Conservation (phyloP, 306 rosid genomes). For the Fragaria ananassa region DNA sequence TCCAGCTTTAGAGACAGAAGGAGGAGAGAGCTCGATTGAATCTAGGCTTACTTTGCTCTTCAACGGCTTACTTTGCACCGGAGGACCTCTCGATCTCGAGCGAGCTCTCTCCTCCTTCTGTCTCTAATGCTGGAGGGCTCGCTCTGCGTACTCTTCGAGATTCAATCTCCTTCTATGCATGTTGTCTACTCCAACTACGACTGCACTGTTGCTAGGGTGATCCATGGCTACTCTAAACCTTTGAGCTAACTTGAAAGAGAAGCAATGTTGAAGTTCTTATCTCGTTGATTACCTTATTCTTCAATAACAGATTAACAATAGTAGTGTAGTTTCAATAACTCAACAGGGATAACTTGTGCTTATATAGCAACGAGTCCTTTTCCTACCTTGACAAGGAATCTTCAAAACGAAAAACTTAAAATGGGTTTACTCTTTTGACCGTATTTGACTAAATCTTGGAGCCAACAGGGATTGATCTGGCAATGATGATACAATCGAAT, state of each 20-base stretch:
- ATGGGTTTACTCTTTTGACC: background rate
- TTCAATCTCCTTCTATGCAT: slow-evolving; percentile 89
- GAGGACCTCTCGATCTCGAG: slow-evolving; percentile 72
- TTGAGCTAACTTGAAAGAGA: too few species aligned
- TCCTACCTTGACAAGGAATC: background rate
- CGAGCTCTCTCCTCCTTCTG: slow-evolving; percentile 61
- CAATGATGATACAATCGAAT: background rate
- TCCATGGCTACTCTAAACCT: too few species aligned
- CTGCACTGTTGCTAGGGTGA: background rate
- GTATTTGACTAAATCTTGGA: background rate
- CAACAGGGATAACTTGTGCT: background rate
- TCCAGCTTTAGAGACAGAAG: too few species aligned
- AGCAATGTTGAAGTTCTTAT: background rate
- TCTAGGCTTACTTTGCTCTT: too few species aligned
- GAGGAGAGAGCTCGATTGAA: too few species aligned
- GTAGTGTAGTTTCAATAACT: too few species aligned
- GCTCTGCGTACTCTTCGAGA: slow-evolving; percentile 78
- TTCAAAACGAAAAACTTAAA: background rate
- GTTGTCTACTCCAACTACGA: slow-evolving; percentile 70
- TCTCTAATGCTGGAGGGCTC: slow-evolving; percentile 84
- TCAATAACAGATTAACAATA: too few species aligned
- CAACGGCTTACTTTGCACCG: slow-evolving; percentile 82
- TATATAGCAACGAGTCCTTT: background rate
- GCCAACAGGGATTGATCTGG: background rate
- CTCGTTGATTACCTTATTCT: background rate